Conservation (phyloP, 805 yeast species). For the Scheffersomyces ergatensis region DNA sequence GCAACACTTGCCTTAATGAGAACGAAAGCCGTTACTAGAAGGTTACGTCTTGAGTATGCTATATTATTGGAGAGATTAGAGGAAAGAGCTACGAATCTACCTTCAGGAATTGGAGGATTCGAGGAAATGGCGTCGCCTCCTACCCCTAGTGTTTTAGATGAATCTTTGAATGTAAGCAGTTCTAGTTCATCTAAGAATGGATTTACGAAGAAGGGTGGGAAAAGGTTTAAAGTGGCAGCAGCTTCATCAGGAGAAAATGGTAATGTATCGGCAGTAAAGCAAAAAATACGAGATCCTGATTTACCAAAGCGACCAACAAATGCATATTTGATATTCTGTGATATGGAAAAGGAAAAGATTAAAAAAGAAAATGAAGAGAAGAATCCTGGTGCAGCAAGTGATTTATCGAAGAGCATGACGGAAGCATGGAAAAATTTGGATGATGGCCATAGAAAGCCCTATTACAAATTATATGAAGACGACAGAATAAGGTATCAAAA, state of each 20-base stretch:
- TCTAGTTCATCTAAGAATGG: conserved; percentile 18
- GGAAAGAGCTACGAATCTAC: conserved; percentile 38
- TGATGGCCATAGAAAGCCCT: conserved; percentile 70
- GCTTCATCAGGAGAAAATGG: conserved; percentile 19
- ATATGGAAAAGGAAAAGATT: conserved; percentile 73
- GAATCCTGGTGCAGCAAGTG: conserved; percentile 46
- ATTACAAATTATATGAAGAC: conserved; percentile 69
- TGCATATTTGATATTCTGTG: conserved; percentile 86
- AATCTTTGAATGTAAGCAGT: conserved; percentile 16
- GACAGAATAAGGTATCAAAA: conserved; percentile 72
- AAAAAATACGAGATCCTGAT: conserved; percentile 69
- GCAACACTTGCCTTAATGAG: conserved; percentile 75
- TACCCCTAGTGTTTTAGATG: conserved; percentile 34
- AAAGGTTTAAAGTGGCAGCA: conserved; percentile 13
- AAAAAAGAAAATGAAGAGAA: conserved; percentile 54
- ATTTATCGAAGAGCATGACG: conserved; percentile 74
- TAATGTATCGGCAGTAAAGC: conserved; percentile 19
- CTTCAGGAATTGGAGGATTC: conserved; percentile 19
- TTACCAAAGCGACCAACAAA: conserved; percentile 88
- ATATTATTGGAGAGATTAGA: conserved; percentile 79
- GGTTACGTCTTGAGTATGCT: conserved; percentile 81
- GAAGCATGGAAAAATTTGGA: conserved; percentile 81
- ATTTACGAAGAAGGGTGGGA: conserved; percentile 14
- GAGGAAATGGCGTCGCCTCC: conserved; percentile 42
- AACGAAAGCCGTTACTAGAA: conserved; percentile 69